These are phyloP conservation scores for Aurantiochytrium sp. DNA, from an alignment of 108 stramenopile genomes.

Conservation along the genomic window DNA sequence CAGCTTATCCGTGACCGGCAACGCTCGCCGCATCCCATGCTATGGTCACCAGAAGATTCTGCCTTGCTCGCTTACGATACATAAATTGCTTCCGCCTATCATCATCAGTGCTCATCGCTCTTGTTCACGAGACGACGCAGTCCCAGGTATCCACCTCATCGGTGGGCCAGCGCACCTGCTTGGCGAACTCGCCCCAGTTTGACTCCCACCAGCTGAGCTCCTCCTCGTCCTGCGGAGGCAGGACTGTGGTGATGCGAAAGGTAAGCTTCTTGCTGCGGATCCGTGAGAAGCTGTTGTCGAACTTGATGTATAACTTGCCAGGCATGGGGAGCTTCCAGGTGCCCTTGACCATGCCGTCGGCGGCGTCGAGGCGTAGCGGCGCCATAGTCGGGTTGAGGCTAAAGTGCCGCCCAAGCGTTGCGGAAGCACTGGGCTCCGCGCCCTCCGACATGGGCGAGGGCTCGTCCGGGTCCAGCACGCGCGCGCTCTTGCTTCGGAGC, in stretches of 20 bases:
- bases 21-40: too few relatives aligned
- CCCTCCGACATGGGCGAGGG: neutral
- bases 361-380: neutral
- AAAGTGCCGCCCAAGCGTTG: neutral
- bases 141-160: neutral
- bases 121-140: neutral
- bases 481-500: neutral
- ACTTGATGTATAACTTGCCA: neutral
- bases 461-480: neutral
- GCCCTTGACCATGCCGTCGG: slow-evolving; percentile 5
- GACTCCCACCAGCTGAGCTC: slow-evolving; percentile 12
- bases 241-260: neutral
- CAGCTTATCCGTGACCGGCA: neutral
- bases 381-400: slow-evolving; percentile 13
- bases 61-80: too few relatives aligned
- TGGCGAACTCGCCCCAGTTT: slow-evolving; percentile 2
- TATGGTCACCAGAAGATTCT: too few relatives aligned
- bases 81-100: too few relatives aligned
- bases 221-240: neutral
- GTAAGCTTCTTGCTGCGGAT: neutral
- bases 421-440: neutral
- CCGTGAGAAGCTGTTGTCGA: neutral
- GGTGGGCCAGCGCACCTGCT: neutral
- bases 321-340: neutral
- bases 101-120: too few relatives aligned